These are phyloP conservation scores for Talaromyces stipitatus DNA, from an alignment of 495 filamentous ascomycete species.

Conservation along the genomic window DNA sequence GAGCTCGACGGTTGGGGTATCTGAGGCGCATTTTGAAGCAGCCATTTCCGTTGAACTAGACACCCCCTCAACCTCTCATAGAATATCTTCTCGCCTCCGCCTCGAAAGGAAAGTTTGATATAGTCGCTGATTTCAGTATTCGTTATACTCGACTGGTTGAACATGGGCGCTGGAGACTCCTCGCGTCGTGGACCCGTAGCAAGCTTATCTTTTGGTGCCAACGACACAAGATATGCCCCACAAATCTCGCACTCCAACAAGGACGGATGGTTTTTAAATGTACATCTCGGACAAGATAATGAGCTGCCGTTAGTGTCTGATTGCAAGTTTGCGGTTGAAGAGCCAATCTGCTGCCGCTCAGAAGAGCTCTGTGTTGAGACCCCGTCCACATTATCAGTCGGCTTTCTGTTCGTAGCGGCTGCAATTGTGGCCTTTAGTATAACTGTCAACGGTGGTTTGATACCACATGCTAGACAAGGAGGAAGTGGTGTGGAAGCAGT, in stretches of 20 bases:
- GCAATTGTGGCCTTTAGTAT: slow-evolving; percentile 79
- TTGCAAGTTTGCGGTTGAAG: slow-evolving; percentile 5
- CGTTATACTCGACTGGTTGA: slow-evolving; percentile 27
- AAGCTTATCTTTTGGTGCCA: slow-evolving; percentile 7
- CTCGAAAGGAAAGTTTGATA: slow-evolving; percentile 87
- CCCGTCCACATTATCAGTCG: neutral
- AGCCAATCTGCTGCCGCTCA: slow-evolving; percentile 1
- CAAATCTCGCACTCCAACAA: slow-evolving; percentile 86
- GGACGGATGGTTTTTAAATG: slow-evolving; percentile 88
- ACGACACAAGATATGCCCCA: slow-evolving; percentile 57
- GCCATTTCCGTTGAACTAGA: slow-evolving; percentile 92
- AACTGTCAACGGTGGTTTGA: slow-evolving; percentile 76
- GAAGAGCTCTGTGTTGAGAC: neutral
- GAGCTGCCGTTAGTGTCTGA: slow-evolving; percentile 9
- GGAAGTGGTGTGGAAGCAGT: slow-evolving; percentile 68
- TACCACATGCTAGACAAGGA: slow-evolving; percentile 87
- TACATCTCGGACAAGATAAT: slow-evolving; percentile 76
- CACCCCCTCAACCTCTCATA: slow-evolving; percentile 80
- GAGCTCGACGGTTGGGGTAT: slow-evolving; percentile 57
- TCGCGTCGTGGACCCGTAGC: slow-evolving; percentile 34
- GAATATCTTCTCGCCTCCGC: slow-evolving; percentile 83
- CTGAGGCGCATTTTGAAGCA: slow-evolving; percentile 86
- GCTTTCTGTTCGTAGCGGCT: slow-evolving; percentile 47
- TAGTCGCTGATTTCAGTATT: slow-evolving; percentile 58
- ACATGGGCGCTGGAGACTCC: slow-evolving; percentile 73